Percentiles rank a stretch among this genome's conserved stretches.
Evolutionary conservation across 345 rosid species (phyloP).

Genomic region (Triadica sebifera): DNA sequence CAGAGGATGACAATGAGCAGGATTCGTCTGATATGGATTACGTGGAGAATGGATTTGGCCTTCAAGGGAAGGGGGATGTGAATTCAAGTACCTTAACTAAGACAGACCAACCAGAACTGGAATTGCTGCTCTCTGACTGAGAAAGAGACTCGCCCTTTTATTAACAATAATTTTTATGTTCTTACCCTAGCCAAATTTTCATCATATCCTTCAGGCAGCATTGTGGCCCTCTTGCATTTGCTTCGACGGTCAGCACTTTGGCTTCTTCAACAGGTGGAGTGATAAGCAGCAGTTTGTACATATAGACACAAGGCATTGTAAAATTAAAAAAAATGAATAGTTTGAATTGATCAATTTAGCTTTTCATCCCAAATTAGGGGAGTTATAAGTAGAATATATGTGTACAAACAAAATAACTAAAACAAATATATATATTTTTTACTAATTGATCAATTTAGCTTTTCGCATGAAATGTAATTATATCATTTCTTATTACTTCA

Average conservation of each 20-base stretch:
- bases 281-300: background rate
- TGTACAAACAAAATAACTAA: too few relatives aligned
- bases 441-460: too few relatives aligned
- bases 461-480: too few relatives aligned
- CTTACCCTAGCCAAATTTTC: background rate
- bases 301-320: conserved; percentile 17
- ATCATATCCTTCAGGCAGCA: background rate
- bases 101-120: conserved; percentile 39
- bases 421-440: too few relatives aligned
- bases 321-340: background rate
- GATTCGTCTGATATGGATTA: conserved; percentile 46
- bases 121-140: conserved; percentile 46
- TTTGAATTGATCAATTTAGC: conserved; percentile 90
- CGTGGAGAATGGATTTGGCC: conserved; percentile 18
- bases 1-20: conserved; percentile 45
- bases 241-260: background rate
- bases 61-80: conserved; percentile 20
- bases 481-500: too few relatives aligned
- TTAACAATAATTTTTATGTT: background rate
- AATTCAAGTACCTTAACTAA: conserved; percentile 16
- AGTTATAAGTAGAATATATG: too few relatives aligned
- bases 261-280: background rate
- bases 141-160: background rate
- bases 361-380: conserved; percentile 18
- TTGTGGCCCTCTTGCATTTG: background rate